phyloP scores from a whole-genome alignment of 306 rosid species.

The Casuarina cunninghamiana region DNA sequence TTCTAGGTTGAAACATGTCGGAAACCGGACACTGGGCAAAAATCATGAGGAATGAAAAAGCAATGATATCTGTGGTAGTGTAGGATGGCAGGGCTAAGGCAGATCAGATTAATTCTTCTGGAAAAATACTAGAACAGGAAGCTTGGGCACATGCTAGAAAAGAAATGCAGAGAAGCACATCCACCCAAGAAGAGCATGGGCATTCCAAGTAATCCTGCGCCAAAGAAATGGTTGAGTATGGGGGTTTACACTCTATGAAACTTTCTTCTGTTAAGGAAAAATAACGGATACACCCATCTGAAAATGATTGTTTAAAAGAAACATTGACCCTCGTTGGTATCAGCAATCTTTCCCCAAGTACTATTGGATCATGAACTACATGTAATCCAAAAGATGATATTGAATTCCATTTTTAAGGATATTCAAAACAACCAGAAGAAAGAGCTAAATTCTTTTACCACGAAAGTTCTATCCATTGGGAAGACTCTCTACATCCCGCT shows the following conservation, averaged over 20 bases:
- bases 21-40: conserved; percentile 88
- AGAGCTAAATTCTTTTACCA: conserved; percentile 10
- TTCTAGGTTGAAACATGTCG: conserved; percentile 81
- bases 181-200: conserved; percentile 86
- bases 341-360: conserved; percentile 22
- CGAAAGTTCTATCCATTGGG: conserved; percentile 4
- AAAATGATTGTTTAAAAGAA: conserved; percentile 41
- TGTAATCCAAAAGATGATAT: conserved; percentile 3
- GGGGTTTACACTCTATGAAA: conserved; percentile 52
- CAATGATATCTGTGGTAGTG: conserved; percentile 76
- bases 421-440: conserved; percentile 19
- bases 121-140: conserved; percentile 71
- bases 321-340: conserved; percentile 52
- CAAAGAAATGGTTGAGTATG: conserved; percentile 83
- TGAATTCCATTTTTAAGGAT: neutral
- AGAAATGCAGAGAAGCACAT: conserved; percentile 80
- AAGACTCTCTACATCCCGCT: neutral
- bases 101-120: conserved; percentile 73
- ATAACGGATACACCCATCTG: conserved; percentile 49
- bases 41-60: conserved; percentile 88
- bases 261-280: conserved; percentile 57
- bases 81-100: conserved; percentile 76
- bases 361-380: conserved; percentile 9
- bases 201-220: conserved; percentile 91
- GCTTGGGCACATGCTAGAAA: conserved; percentile 83